Conservation (phyloP, 2,329 filamentous ascomycete species). For the Penicillium frequentans region DNA sequence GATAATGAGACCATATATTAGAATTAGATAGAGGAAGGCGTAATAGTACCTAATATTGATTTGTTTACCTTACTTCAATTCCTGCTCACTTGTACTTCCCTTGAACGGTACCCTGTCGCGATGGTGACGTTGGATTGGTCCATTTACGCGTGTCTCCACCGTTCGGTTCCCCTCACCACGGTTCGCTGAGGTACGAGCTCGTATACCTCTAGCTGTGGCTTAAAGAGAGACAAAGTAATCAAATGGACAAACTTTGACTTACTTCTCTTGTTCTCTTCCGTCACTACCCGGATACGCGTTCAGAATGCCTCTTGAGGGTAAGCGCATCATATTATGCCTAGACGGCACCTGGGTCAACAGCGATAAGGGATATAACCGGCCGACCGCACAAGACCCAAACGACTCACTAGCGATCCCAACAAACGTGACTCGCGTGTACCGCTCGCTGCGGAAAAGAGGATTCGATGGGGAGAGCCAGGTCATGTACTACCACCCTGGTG, state of each 20-base stretch:
- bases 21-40: background rate
- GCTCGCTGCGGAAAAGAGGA: slow-evolving; percentile 13
- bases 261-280: background rate
- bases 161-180: background rate
- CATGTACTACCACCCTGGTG: slow-evolving; percentile 18
- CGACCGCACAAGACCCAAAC: slow-evolving; percentile 13
- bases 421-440: slow-evolving; percentile 20
- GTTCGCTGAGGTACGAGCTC: background rate
- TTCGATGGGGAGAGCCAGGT: slow-evolving; percentile 14
- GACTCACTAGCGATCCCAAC: slow-evolving; percentile 14
- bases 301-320: slow-evolving; percentile 10
- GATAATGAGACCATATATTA: background rate
- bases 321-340: slow-evolving; percentile 18
- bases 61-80: background rate
- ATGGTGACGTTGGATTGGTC: background rate
- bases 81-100: background rate
- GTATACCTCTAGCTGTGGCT: background rate
- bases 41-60: background rate
- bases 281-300: background rate
- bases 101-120: background rate
- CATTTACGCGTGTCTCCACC: background rate
- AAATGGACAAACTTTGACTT: background rate
- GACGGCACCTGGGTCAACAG: slow-evolving; percentile 23
- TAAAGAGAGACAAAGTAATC: background rate
- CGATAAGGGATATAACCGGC: slow-evolving; percentile 17